phyloP scores from a whole-genome alignment of 2,329 filamentous ascomycete genomes.

The Colletotrichum sp. region DNA sequence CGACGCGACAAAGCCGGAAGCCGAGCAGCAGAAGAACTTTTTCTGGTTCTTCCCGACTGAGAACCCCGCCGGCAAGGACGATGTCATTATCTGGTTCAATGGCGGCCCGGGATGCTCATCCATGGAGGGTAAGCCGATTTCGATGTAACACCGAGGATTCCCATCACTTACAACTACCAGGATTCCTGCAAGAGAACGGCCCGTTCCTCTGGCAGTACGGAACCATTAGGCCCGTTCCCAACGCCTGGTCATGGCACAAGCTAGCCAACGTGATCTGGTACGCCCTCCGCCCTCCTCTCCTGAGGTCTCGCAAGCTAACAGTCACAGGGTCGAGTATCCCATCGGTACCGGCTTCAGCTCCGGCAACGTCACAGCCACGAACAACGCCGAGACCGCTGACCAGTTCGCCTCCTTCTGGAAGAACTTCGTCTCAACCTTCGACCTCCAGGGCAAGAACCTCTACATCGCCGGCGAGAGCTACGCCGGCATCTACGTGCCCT shows the following conservation, averaged over 20 bases:
- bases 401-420: constrained; percentile 90
- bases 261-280: constrained; percentile 91
- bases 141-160: not conserved
- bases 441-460: constrained; percentile 81
- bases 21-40: constrained; percentile 61
- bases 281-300: not conserved
- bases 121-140: constrained; percentile 73
- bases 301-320: not conserved
- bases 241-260: constrained; percentile 97
- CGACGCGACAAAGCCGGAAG: constrained; percentile 50
- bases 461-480: constrained; percentile 97
- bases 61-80: constrained; percentile 89
- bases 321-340: constrained; percentile 78
- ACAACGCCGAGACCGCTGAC: constrained; percentile 83
- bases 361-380: constrained; percentile 85
- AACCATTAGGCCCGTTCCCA: constrained; percentile 68
- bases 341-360: constrained; percentile 97
- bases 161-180: constrained; percentile 28
- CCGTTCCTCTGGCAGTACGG: constrained; percentile 75
- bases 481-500: constrained; percentile 95
- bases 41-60: constrained; percentile 98
- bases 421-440: constrained; percentile 88
- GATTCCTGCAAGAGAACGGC: constrained; percentile 82
- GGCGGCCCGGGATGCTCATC: constrained; percentile 97
- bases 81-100: constrained; percentile 96